These are phyloP conservation scores for Puya raimondii DNA, from an alignment of 176 grass and related monocot species.

Conservation along the genomic window DNA sequence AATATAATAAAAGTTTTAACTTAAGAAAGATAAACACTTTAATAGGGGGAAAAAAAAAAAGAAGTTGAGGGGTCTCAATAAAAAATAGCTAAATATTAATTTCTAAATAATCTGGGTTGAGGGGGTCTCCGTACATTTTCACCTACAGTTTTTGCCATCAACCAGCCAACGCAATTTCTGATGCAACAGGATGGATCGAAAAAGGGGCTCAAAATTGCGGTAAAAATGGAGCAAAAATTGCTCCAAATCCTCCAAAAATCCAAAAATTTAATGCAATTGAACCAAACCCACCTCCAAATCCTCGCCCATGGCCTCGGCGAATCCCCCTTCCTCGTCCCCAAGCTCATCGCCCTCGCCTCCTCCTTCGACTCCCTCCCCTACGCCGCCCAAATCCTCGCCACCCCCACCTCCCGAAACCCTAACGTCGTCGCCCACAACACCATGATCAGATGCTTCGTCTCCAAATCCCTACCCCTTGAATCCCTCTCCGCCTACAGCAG, in stretches of 20 bases:
- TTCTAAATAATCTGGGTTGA: too few species aligned
- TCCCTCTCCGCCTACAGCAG: conserved; percentile 20
- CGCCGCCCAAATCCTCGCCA: neutral
- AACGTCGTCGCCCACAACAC: conserved; percentile 34
- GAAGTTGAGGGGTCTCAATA: too few species aligned
- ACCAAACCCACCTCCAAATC: conserved; percentile 31
- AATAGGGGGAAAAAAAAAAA: too few species aligned
- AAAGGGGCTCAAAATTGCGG: neutral
- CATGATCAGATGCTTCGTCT: conserved; percentile 31
- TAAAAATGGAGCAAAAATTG: conserved; percentile 11
- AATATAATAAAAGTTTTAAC: too few species aligned
- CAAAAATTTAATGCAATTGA: conserved; percentile 8
- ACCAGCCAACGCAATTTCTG: too few species aligned
- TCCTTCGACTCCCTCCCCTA: conserved; percentile 9
- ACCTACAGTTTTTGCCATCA: too few species aligned
- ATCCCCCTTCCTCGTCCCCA: conserved; percentile 25
- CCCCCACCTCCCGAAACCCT: neutral
- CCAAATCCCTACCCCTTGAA: neutral
- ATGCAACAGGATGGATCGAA: neutral
- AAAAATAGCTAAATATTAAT: too few species aligned
- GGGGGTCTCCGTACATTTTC: too few species aligned
- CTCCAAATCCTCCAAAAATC: conserved; percentile 1
- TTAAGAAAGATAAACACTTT: too few species aligned
- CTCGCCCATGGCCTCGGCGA: conserved; percentile 18
- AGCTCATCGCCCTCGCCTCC: conserved; percentile 29